Percentiles rank a stretch among this genome's conserved stretches.
Evolutionary conservation across 2,329 filamentous ascomycete genomes (phyloP).

Genomic region (Phyllachora maydis): DNA sequence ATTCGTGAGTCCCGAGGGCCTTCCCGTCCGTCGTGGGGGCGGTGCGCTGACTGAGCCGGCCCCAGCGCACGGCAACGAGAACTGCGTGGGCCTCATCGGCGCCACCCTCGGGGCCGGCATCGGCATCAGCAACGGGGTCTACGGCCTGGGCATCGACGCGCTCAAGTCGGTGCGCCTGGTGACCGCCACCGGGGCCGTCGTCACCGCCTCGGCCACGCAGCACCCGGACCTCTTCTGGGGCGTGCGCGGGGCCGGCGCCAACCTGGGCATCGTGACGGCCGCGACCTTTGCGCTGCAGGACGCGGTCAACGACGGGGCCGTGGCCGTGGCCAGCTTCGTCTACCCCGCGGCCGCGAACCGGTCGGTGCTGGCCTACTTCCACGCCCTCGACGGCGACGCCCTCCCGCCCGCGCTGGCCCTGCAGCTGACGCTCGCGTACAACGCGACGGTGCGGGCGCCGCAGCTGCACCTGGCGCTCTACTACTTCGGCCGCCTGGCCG

Average conservation of each 20-base stretch:
- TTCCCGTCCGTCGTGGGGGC: background rate
- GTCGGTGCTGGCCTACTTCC: background rate
- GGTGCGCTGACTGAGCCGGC: background rate
- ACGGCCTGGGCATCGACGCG: slow-evolving; percentile 13
- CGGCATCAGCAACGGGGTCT: slow-evolving; percentile 10
- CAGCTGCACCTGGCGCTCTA: too few species aligned
- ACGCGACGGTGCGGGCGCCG: too few species aligned
- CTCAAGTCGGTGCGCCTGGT: slow-evolving; percentile 13
- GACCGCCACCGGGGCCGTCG: slow-evolving; percentile 9
- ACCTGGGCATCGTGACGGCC: slow-evolving; percentile 11
- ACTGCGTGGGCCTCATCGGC: slow-evolving; percentile 7
- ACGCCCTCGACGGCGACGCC: background rate
- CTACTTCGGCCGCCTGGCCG: too few species aligned
- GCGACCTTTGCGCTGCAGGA: background rate
- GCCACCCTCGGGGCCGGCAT: slow-evolving; percentile 12
- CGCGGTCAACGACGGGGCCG: background rate
- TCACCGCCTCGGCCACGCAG: slow-evolving; percentile 5
- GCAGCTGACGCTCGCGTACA: too few species aligned
- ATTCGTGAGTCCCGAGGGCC: background rate
- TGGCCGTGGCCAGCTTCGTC: background rate
- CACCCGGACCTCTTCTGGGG: slow-evolving; percentile 15
- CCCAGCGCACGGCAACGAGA: background rate
- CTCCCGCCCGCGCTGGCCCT: too few species aligned
- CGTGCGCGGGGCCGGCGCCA: slow-evolving; percentile 12
- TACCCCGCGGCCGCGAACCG: background rate